A percentile compares a stretch with the other conserved stretches of the same genome.
Conservation (phyloP, 345 rosid genomes). For the Gossypium sturtianum region DNA sequence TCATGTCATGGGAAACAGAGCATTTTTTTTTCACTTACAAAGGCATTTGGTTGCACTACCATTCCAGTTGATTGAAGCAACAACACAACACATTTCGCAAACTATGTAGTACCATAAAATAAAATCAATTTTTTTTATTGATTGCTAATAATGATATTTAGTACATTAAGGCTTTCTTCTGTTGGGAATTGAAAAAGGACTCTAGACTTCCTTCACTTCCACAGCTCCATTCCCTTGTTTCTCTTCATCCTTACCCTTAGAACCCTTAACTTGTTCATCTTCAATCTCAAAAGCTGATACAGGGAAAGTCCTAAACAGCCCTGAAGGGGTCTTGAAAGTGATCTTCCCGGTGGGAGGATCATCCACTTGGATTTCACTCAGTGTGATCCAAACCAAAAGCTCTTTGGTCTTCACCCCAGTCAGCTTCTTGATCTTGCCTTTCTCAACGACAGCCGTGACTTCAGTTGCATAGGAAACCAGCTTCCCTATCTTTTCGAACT, state of each 20-base stretch:
- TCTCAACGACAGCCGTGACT: slow-evolving; percentile 62
- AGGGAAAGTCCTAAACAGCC: slow-evolving; percentile 64
- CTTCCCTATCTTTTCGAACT: slow-evolving; percentile 69
- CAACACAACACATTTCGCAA: too few relatives aligned
- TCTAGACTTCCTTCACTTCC: slow-evolving; percentile 31
- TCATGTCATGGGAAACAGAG: not conserved
- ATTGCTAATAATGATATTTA: not conserved
- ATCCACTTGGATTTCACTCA: slow-evolving; percentile 54
- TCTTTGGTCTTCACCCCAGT: slow-evolving; percentile 96
- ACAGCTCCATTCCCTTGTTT: slow-evolving; percentile 24
- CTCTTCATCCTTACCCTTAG: slow-evolving; percentile 23
- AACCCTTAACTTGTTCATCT: slow-evolving; percentile 28
- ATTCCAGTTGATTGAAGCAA: not conserved
- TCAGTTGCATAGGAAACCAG: slow-evolving; percentile 56
- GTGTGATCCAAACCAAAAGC: slow-evolving; percentile 64
- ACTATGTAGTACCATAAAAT: not conserved
- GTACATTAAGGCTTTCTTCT: not conserved
- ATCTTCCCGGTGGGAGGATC: slow-evolving; percentile 52
- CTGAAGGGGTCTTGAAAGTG: slow-evolving; percentile 76
- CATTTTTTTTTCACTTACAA: not conserved
- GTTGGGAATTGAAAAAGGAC: too few relatives aligned
- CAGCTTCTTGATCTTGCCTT: slow-evolving; percentile 76
- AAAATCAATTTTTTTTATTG: not conserved
- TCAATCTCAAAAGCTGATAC: slow-evolving; percentile 58
- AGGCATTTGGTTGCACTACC: not conserved